These are phyloP conservation scores for Aspergillus ustus DNA, from an alignment of 2,329 filamentous ascomycete species.

Conservation along the genomic window DNA sequence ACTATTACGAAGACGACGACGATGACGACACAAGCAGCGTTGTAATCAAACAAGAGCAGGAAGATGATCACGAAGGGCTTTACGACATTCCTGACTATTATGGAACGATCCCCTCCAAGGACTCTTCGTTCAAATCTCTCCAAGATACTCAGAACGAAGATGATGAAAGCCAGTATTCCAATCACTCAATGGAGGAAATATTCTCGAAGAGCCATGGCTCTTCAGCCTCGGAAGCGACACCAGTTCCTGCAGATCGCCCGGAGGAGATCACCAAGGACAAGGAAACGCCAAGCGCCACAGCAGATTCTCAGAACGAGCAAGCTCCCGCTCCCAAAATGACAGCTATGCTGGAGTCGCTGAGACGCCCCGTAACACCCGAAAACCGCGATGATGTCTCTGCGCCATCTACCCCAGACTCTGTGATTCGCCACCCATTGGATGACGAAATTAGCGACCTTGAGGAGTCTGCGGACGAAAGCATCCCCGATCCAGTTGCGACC, in stretches of 20 bases:
- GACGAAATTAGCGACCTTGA: constrained; percentile 46
- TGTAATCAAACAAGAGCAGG: constrained; percentile 69
- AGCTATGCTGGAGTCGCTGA: constrained; percentile 43
- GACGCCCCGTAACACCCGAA: constrained; percentile 53
- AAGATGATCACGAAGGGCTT: constrained; percentile 63
- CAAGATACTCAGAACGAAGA: constrained; percentile 48
- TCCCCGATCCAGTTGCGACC: constrained; percentile 83
- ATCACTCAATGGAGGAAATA: constrained; percentile 40
- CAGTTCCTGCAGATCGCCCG: constrained; percentile 30
- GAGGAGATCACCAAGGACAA: constrained; percentile 45
- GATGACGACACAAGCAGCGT: constrained; percentile 61
- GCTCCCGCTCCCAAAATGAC: constrained; percentile 50
- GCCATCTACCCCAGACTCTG: constrained; percentile 81
- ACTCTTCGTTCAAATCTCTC: constrained; percentile 33
- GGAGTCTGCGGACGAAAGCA: constrained; percentile 55
- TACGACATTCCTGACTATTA: constrained; percentile 72
- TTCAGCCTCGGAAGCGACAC: constrained; percentile 38
- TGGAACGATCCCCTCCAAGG: constrained; percentile 51
- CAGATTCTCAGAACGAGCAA: constrained; percentile 47
- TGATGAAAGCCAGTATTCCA: constrained; percentile 63
- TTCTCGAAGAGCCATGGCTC: constrained; percentile 32
- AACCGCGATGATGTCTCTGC: constrained; percentile 63
- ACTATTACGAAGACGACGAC: constrained; percentile 63
- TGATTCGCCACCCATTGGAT: constrained; percentile 76
- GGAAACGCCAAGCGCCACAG: constrained; percentile 18